phyloP scores from a whole-genome alignment of 75 land plant species.

The Chamaecyparis obtusa region DNA sequence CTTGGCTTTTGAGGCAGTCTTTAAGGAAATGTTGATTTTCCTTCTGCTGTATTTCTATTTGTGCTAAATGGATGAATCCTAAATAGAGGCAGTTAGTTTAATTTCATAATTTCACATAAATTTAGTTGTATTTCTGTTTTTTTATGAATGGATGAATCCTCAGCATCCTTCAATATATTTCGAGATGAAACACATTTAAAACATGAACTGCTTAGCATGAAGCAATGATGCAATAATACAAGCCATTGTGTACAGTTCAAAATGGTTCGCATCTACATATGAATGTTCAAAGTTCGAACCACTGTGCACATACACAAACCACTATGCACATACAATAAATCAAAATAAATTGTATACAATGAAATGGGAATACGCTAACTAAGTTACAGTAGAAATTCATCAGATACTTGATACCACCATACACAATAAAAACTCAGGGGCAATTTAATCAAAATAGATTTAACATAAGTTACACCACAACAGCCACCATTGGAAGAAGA shows the following conservation, averaged over 20 bases:
- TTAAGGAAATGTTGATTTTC: neutral
- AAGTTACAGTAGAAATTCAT: neutral
- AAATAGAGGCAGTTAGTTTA: neutral
- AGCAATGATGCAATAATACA: neutral
- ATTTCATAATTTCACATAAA: neutral
- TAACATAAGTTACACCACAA: neutral
- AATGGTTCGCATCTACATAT: neutral
- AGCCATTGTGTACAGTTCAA: neutral
- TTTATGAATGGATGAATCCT: neutral
- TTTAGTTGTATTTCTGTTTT: neutral
- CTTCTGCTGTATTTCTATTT: neutral
- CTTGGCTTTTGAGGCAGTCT: no score
- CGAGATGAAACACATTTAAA: slow-evolving; percentile 2
- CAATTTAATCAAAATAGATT: neutral
- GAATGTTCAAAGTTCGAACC: neutral
- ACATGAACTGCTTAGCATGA: neutral
- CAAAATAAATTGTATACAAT: neutral
- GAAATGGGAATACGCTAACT: neutral
- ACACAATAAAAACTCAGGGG: neutral
- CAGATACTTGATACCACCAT: neutral
- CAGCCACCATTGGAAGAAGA: neutral
- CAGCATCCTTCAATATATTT: neutral
- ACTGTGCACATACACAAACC: neutral
- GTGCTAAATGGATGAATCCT: neutral
- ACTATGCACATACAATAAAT: neutral